Conservation (phyloP, 257 asterid genomes). For the Knoxia roxburghii region DNA sequence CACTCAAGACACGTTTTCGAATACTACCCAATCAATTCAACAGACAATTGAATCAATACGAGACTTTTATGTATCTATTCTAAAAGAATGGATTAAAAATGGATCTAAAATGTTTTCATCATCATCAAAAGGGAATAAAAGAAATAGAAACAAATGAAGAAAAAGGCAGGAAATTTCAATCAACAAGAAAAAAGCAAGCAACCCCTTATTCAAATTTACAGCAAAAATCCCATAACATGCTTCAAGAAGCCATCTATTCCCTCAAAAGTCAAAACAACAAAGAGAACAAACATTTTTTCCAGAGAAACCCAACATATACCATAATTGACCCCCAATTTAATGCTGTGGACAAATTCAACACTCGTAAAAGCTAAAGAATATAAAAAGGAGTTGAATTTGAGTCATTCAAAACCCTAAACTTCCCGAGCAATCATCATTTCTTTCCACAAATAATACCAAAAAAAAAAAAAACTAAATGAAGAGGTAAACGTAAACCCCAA, state of each 20-base stretch:
- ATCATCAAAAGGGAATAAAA: constrained; percentile 25
- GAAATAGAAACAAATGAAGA: background rate
- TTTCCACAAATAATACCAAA: constrained; percentile 14
- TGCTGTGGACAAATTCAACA: constrained; percentile 9
- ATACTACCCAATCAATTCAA: constrained; percentile 6
- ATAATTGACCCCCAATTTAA: constrained; percentile 15
- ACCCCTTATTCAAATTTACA: background rate
- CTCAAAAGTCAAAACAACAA: constrained; percentile 2
- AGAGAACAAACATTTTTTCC: constrained; percentile 14
- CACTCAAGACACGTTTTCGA: background rate
- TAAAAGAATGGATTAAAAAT: constrained; percentile 5
- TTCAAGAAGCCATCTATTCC: constrained; percentile 10
- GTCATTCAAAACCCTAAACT: constrained; percentile 29
- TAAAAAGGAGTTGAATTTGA: constrained; percentile 31
- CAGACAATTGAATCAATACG: background rate
- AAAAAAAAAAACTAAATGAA: constrained; percentile 13
- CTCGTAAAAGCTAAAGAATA: constrained; percentile 6
- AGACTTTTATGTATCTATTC: constrained; percentile 1
- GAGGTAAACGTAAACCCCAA: constrained; percentile 22
- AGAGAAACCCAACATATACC: constrained; percentile 18
- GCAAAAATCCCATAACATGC: constrained; percentile 6
- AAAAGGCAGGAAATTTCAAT: background rate
- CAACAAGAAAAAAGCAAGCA: constrained; percentile 7
- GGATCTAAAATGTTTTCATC: constrained; percentile 21
- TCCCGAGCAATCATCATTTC: constrained; percentile 30